Conservation (phyloP, 345 rosid genomes). For the Sapria himalayana region DNA sequence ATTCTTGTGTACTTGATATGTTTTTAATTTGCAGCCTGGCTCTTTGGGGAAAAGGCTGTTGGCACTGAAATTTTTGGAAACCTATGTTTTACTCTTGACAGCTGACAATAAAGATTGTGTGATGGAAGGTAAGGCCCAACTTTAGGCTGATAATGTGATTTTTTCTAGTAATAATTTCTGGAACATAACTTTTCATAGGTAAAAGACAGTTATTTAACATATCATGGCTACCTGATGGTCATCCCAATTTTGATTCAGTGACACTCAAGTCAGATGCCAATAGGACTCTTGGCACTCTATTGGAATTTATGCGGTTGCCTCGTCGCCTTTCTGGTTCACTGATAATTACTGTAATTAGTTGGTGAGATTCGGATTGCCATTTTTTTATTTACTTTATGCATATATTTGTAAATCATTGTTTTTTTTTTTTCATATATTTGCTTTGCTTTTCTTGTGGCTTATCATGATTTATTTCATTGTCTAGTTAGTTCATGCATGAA, state of each 20-base stretch:
- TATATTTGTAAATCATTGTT: not conserved
- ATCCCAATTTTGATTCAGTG: constrained; percentile 46
- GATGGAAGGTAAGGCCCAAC: constrained; percentile 35
- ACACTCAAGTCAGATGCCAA: constrained; percentile 45
- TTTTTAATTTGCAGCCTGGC: constrained; percentile 46
- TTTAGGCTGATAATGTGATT: constrained; percentile 8
- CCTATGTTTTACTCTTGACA: constrained; percentile 51
- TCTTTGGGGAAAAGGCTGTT: constrained; percentile 43
- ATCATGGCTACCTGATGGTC: constrained; percentile 55
- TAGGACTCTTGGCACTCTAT: constrained; percentile 26
- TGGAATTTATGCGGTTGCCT: constrained; percentile 44
- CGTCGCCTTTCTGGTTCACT: constrained; percentile 43
- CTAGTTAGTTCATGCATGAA: no score
- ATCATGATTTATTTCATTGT: no score
- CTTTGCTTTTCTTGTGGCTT: no score
- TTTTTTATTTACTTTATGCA: constrained; percentile 1
- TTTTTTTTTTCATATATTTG: no score
- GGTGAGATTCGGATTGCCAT: constrained; percentile 40
- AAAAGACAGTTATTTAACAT: constrained; percentile 34
- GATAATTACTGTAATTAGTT: constrained; percentile 41
- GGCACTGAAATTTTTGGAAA: constrained; percentile 87
- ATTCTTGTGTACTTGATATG: no score
- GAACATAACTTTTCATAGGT: no score
- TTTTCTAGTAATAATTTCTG: no score
- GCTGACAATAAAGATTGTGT: constrained; percentile 33